Base-by-base conservation (phyloP, 148 eudicot genomes). In the Fallopia convolvulus region DNA sequence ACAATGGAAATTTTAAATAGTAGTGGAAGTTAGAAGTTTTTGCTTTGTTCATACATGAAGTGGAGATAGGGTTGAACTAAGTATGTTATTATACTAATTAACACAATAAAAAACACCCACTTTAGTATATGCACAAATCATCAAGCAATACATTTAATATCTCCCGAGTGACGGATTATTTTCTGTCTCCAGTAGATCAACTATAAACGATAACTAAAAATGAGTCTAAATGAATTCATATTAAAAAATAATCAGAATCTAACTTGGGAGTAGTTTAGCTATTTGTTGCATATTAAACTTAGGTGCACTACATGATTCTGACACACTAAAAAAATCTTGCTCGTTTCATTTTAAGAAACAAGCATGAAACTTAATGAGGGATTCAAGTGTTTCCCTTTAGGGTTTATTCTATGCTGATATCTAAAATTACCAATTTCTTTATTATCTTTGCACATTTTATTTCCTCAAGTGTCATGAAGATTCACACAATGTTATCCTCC, bases 1-100 rank as follows among this genome's bases (percentile, higher is more conserved):
- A 2, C 36, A 11, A 30, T 65, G 41, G 13, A 65, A 13, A 65
- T 30, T 26, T 17, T 36, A 36, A 10, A 68, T 36, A 36, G 5
- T 17, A 36, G 44, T 36, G 41, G 21, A 68, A 39, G 15, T 13
- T 14, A 32, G 13, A 1, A 65, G 18, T 17, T 30, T 63, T 30
- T 65, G 39, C 2, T 65, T 32, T 65, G 70, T 65, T 41, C 70
- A 17, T 30, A 10, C 11, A 9, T 58, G 79, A 49, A 78, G 75
- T 77, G 6, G 65, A 14, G 12, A 53, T 53, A n/a, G 60, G 2
- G 6, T 5, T 53, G 6, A 3, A 53, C 17, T 53, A 14, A 53
- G 17, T 6, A 53, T 53, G 20, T 53, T 8, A 5, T 8, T 53
- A n/a, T 17, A 58, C 65, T n/a, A n/a, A n/a, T n/a, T 58, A 58